These are phyloP conservation scores for Colletotrichum lini DNA, from an alignment of 2,329 filamentous ascomycete species.

Conservation along the genomic window DNA sequence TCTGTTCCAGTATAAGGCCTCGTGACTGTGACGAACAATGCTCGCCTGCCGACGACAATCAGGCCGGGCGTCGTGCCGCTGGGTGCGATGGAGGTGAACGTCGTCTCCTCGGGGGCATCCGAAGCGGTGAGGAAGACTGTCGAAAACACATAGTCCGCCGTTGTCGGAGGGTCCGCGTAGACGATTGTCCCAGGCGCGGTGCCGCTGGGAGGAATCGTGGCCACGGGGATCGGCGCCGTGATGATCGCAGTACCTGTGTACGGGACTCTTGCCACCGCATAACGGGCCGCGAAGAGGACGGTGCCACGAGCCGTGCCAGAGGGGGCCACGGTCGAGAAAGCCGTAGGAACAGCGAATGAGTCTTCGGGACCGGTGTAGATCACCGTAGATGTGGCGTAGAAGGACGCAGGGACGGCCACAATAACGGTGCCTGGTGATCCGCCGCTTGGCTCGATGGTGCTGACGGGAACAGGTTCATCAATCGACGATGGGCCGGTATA, in stretches of 20 bases:
- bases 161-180: conserved; percentile 1
- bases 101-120: conserved; percentile 4
- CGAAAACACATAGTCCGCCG: conserved; percentile 20
- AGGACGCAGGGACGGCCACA: conserved; percentile 5
- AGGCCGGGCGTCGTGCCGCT: conserved; percentile 20
- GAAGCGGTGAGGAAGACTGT: conserved; percentile 13
- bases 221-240: conserved; percentile 12
- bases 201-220: conserved; percentile 32
- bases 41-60: conserved; percentile 5
- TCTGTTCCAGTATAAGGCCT: not conserved
- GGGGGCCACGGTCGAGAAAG: conserved; percentile 6
- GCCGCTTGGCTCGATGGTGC: conserved; percentile 1
- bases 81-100: conserved; percentile 23
- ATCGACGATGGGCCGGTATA: not conserved
- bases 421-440: not conserved
- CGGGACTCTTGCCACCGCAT: conserved; percentile 8
- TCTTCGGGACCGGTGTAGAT: not conserved
- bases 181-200: conserved; percentile 33
- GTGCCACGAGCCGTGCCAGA: conserved; percentile 5
- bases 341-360: not conserved
- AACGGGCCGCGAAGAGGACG: conserved; percentile 12
- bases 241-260: conserved; percentile 12
- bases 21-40: not conserved
- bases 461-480: not conserved
- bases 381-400: conserved; percentile 14